Conservation (phyloP, 2,329 filamentous ascomycete species). For the Talaromyces sp. region DNA sequence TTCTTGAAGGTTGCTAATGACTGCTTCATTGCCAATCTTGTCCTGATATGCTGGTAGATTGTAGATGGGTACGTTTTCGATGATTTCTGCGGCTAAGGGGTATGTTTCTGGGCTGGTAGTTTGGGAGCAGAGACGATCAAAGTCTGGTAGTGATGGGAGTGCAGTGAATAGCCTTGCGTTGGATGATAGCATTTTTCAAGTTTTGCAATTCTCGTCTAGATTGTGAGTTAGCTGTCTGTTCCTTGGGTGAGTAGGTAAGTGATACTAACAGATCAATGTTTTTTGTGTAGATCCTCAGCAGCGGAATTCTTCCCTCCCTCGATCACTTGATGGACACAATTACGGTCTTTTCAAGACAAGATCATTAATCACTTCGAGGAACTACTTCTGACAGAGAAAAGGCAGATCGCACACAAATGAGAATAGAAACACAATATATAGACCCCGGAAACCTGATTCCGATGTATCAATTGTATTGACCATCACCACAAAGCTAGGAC, state of each 20-base stretch:
- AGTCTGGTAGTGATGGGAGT: background rate
- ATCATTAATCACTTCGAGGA: no score
- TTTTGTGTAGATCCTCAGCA: no score
- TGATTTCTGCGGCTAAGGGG: background rate
- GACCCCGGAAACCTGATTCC: background rate
- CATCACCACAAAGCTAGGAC: background rate
- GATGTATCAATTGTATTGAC: background rate
- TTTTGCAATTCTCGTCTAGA: background rate
- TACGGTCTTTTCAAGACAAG: no score
- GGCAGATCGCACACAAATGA: no score
- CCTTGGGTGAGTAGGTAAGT: background rate
- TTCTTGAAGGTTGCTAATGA: slow-evolving; percentile 50
- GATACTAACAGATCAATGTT: no score
- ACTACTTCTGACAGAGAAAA: no score
- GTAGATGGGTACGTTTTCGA: background rate
- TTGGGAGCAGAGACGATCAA: background rate
- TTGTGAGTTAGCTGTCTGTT: background rate
- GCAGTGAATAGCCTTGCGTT: background rate
- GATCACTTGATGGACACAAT: no score
- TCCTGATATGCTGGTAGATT: background rate
- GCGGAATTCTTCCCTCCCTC: no score
- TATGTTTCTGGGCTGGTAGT: background rate
- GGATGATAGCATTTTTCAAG: background rate
- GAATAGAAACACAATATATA: background rate
- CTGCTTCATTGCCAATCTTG: background rate